phyloP scores from a whole-genome alignment of 2,329 filamentous ascomycete genomes.

The Phyllachora maydis region DNA sequence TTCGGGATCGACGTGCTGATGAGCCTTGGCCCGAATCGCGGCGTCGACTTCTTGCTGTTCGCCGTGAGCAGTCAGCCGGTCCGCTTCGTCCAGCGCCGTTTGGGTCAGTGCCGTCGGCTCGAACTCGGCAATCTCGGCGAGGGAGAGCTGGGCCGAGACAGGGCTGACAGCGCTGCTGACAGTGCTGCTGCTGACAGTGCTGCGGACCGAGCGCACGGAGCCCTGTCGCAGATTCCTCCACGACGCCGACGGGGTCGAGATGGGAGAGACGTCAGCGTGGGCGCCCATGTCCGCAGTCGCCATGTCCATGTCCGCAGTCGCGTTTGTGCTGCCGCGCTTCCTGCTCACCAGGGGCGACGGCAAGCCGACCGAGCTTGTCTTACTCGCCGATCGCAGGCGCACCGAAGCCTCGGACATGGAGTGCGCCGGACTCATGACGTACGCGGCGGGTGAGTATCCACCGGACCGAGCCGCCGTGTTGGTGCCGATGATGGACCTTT shows the following conservation, averaged over 20 bases:
- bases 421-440: slow-evolving; percentile 44
- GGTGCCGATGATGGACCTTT: slow-evolving; percentile 46
- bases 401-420: slow-evolving; percentile 30
- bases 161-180: too few species aligned
- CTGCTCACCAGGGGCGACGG: slow-evolving; percentile 3
- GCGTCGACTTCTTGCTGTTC: slow-evolving; percentile 16
- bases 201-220: slow-evolving; percentile 27
- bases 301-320: slow-evolving; percentile 8
- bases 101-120: slow-evolving; percentile 27
- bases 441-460: slow-evolving; percentile 48
- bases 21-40: slow-evolving; percentile 12
- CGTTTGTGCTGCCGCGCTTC: too few species aligned
- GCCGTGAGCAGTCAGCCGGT: slow-evolving; percentile 14
- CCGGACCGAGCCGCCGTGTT: slow-evolving; percentile 46
- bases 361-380: slow-evolving; percentile 17
- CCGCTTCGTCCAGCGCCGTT: slow-evolving; percentile 31
- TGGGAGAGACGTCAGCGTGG: too few species aligned
- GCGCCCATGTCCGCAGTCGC: too few species aligned
- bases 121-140: slow-evolving; percentile 35
- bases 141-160: slow-evolving; percentile 26
- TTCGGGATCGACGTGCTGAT: slow-evolving; percentile 14
- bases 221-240: slow-evolving; percentile 34
- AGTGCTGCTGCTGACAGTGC: too few species aligned
- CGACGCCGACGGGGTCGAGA: too few species aligned
- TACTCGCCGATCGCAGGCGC: slow-evolving; percentile 32